Evolutionary conservation across 345 rosid species (phyloP), one percentile per base, ranked within the genome.

Genomic region (Microcos paniculata): DNA sequence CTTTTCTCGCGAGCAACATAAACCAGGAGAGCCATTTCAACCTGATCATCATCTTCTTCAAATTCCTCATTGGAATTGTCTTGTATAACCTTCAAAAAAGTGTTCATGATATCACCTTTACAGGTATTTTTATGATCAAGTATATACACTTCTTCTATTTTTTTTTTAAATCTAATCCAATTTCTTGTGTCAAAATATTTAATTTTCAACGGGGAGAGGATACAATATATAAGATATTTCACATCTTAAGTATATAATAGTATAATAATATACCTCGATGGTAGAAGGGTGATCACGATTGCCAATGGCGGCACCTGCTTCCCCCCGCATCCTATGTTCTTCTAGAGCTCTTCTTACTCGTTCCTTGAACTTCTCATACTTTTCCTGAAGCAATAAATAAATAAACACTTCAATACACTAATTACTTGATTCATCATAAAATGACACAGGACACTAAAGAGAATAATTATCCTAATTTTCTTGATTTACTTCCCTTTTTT

Each of bases 1-100:
- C 82, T 73, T 62, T 80, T 85, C 77, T 86, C 88, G 1, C 91
- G 79, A 26, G 88, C 76, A 40, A 86, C 87, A 13, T 86, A 88
- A 3, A 83, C 82, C 40, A 62, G 45, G 45, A 62, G 45, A 33
- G 67, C 45, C 43, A 62, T 62, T 38, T 62, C 18, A 19, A 6
- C 7, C 8, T 3, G 8, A 0, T 62, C 67, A 31, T 33, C 21
- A 0, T 13, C 4, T 13, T 65, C 38, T 0, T 62, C 42, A 31
- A 7, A 8, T 8, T 53, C 26, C 12, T 3, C 8, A 55, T 55
- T 1, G 11, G 59, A 24, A 6, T 58, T 3, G 2, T 16, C 62
- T 12, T 58, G 35, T 58, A 58, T 58, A 2, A 58, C 5, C 62
- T 58, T 4, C 35, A 58, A 28, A 35, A 26, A 24, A 1, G 10